Evolutionary conservation across 805 yeast species (phyloP).

Genomic region (Barnettozyma botsteinii): DNA sequence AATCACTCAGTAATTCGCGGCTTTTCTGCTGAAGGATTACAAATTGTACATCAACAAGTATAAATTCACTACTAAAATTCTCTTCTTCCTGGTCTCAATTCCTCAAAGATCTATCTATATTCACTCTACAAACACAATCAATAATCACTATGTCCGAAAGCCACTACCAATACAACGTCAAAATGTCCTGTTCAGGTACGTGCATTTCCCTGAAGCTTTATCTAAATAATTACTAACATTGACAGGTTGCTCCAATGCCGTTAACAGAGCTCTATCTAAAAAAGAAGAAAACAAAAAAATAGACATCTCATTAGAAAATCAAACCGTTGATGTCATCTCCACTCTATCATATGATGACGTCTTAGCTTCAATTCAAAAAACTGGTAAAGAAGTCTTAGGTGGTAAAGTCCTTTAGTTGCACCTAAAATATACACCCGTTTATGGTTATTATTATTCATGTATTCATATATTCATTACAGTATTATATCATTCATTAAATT

Average conservation of each 20-base stretch:
- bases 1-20: too few relatives aligned
- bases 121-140: neutral
- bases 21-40: too few relatives aligned
- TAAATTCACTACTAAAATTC: too few relatives aligned
- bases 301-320: slow-evolving; percentile 72
- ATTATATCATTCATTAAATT: neutral
- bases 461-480: too few relatives aligned
- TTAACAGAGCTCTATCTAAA: slow-evolving; percentile 64
- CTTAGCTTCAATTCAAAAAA: slow-evolving; percentile 74
- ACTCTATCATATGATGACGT: slow-evolving; percentile 68
- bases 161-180: slow-evolving; percentile 73
- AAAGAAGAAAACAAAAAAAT: slow-evolving; percentile 69
- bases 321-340: slow-evolving; percentile 74
- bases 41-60: too few relatives aligned
- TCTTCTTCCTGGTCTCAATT: too few relatives aligned
- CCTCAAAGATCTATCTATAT: neutral
- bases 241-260: slow-evolving; percentile 81
- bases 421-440: too few relatives aligned
- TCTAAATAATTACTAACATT: neutral
- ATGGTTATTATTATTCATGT: too few relatives aligned
- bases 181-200: slow-evolving; percentile 73
- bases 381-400: slow-evolving; percentile 76
- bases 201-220: slow-evolving; percentile 1
- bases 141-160: slow-evolving; percentile 39
- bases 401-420: slow-evolving; percentile 44